A percentile compares a stretch with the other conserved stretches of the same genome.
Conservation (phyloP, 1,284 basidiomycete genomes). For the Cutaneotrichosporon sp. region DNA sequence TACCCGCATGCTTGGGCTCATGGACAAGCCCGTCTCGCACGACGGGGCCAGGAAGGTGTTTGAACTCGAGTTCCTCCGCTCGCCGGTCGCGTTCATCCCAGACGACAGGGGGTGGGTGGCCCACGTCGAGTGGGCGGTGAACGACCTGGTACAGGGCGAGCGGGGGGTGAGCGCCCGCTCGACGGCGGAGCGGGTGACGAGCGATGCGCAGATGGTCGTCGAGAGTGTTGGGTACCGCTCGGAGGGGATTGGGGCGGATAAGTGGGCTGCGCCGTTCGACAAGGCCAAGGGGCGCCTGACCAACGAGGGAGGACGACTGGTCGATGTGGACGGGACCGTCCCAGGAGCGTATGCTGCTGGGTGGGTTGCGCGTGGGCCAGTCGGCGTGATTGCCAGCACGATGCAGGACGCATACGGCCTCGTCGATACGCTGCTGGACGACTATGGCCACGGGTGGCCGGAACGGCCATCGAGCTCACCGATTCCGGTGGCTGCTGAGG, state of each 20-base stretch:
- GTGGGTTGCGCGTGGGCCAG: conserved; percentile 88
- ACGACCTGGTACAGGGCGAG: conserved; percentile 31
- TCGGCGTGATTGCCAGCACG: conserved; percentile 86
- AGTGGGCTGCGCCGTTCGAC: conserved; percentile 46
- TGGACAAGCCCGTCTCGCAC: conserved; percentile 39
- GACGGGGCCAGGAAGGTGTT: conserved; percentile 56
- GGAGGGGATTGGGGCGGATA: conserved; percentile 53
- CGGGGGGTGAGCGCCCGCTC: conserved; percentile 54
- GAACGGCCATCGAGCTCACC: background rate
- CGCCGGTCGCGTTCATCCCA: conserved; percentile 57
- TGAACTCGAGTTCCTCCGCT: conserved; percentile 74
- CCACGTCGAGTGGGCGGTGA: conserved; percentile 39
- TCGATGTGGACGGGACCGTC: conserved; percentile 38
- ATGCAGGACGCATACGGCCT: conserved; percentile 83
- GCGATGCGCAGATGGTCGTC: conserved; percentile 71
- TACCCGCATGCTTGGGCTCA: conserved; percentile 52
- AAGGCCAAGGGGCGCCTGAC: conserved; percentile 36
- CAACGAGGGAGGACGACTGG: conserved; percentile 47
- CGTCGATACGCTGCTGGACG: conserved; percentile 32
- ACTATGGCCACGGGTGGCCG: conserved; percentile 21
- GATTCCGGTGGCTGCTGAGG: conserved; percentile 19
- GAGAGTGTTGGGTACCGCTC: conserved; percentile 83
- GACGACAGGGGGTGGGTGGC: conserved; percentile 41
- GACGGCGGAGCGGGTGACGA: conserved; percentile 57
- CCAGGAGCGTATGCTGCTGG: conserved; percentile 83